These are phyloP conservation scores for Bolboschoenoplectus hybrid DNA, from an alignment of 202 grass and related monocot genomes.

Conservation along the genomic window DNA sequence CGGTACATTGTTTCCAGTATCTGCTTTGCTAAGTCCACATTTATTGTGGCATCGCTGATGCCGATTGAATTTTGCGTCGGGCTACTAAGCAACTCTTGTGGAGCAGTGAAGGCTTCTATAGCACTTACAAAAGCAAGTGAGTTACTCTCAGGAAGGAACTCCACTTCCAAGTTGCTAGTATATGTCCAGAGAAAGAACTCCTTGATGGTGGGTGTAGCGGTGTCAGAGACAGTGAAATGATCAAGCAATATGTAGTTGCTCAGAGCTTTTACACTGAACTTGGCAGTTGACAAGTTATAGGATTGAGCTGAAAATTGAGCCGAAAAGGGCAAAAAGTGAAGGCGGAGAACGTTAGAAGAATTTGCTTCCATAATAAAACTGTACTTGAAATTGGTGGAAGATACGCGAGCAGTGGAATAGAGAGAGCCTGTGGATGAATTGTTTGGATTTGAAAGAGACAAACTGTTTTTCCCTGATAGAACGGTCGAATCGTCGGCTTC, in stretches of 20 bases:
- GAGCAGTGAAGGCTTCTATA: slow-evolving; percentile 73
- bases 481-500: slow-evolving; percentile 7
- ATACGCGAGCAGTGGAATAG: slow-evolving; percentile 59
- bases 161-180: slow-evolving; percentile 40
- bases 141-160: slow-evolving; percentile 39
- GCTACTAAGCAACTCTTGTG: slow-evolving; percentile 48
- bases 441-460: slow-evolving; percentile 29
- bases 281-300: slow-evolving; percentile 34
- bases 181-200: slow-evolving; percentile 64
- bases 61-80: not conserved
- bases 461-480: not conserved
- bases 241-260: slow-evolving; percentile 39
- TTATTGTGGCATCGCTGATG: not conserved
- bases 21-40: not conserved
- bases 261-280: slow-evolving; percentile 47
- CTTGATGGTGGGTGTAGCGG: slow-evolving; percentile 41
- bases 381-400: slow-evolving; percentile 43
- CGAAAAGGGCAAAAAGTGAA: slow-evolving; percentile 72
- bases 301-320: not conserved
- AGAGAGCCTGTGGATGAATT: slow-evolving; percentile 27
- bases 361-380: not conserved
- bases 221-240: slow-evolving; percentile 47
- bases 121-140: slow-evolving; percentile 67
- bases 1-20: slow-evolving; percentile 63
- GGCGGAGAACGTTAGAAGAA: slow-evolving; percentile 57